Evolutionary conservation across 306 rosid species (phyloP), one percentile per base, ranked within the genome.

Genomic region (Delonix regia): DNA sequence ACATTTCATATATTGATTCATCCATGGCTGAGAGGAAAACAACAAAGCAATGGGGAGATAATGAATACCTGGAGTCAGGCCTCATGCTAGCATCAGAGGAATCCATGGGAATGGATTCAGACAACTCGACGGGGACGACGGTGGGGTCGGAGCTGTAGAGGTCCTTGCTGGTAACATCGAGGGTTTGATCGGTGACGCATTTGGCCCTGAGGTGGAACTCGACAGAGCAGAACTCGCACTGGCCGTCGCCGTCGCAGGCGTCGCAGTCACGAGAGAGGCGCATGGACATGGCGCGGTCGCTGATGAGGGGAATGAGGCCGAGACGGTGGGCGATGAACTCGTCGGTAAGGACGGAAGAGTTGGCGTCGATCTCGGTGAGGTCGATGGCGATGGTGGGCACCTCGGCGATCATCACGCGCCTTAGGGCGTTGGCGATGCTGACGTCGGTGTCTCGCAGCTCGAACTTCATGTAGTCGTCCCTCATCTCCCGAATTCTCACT

Each of bases 191-290:
- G 0, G 91, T 75, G 51, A 77, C 82, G 70, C 98, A 94, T 74
- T 87, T 90, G 27, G 88, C 94, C 62, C 90, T 83, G 41, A 94
- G 94, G 16, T 89, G 91, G 24, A 94, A 90, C 91, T 94, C 97
- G 21, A 94, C 98, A 60, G 98, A 94, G 87, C 98, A 94, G 80
- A 83, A 92, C 90, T 89, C 97, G 71, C 98, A 94, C 84, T 94
- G 98, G 24, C 97, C 97, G 61, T 94, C 98, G 1, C 98, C 98
- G 71, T 94, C 98, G 25, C 98, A 94, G 21, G 97, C 94, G 75
- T 92, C 98, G 63, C 98, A 94, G 91, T 94, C 98, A 48, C 98
- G 98, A 22, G 98, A 92, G 90, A 94, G 87, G 44, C 98, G 92
- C 98, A 94, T 94, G 89, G 88, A 60, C 98, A 94, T 88, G 33